phyloP scores from a whole-genome alignment of 1,139 yeast genomes.

The Saccharomyces pastorianus region DNA sequence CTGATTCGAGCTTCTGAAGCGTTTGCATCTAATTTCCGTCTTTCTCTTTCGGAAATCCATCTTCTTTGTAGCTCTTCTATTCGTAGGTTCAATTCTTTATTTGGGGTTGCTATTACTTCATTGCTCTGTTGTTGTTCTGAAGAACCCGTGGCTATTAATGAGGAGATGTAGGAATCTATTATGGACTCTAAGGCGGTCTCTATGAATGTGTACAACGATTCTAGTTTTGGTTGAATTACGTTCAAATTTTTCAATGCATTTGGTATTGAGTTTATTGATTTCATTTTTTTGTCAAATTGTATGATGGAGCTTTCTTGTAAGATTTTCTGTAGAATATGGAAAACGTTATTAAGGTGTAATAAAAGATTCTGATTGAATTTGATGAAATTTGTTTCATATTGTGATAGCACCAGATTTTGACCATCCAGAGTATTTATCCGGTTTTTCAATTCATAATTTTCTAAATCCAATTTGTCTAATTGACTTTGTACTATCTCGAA shows the following conservation, averaged over 20 bases:
- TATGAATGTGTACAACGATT: constrained; percentile 49
- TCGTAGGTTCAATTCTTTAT: constrained; percentile 37
- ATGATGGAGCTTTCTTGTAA: constrained; percentile 51
- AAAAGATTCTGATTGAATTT: constrained; percentile 24
- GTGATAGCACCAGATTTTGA: constrained; percentile 2
- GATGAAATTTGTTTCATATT: constrained; percentile 13
- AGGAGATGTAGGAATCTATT: constrained; percentile 48
- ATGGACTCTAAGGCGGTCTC: constrained; percentile 52
- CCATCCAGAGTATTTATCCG: not conserved
- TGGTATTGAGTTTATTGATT: constrained; percentile 33
- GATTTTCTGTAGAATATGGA: constrained; percentile 45
- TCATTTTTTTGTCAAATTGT: constrained; percentile 48
- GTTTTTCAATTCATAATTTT: constrained; percentile 27
- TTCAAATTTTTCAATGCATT: constrained; percentile 28
- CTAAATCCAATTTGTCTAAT: constrained; percentile 31
- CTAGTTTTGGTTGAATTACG: constrained; percentile 41
- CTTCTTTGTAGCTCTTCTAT: constrained; percentile 54
- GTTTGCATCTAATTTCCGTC: constrained; percentile 50
- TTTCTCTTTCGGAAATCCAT: constrained; percentile 67
- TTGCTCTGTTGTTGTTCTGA: constrained; percentile 4
- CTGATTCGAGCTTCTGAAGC: constrained; percentile 46
- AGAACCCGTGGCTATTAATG: constrained; percentile 7
- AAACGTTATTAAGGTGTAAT: constrained; percentile 37
- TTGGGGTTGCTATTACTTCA: constrained; percentile 17
- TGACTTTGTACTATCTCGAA: constrained; percentile 32